Percentiles rank a stretch among this genome's conserved stretches.
These are phyloP conservation scores for Cynara cardunculus DNA, from an alignment of 129 eudicot species.

Conservation along the genomic window DNA sequence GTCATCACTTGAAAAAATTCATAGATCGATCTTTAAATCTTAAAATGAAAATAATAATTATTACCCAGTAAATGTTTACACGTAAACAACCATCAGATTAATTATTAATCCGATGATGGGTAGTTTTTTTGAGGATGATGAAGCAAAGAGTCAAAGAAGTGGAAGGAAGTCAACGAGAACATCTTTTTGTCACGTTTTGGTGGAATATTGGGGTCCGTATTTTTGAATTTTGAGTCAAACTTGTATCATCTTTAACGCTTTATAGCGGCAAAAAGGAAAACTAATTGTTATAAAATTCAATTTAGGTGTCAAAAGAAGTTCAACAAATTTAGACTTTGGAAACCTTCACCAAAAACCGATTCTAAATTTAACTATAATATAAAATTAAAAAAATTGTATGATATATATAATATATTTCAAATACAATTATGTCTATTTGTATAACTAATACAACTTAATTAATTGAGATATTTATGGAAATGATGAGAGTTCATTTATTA, in stretches of 20 bases:
- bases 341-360: background rate
- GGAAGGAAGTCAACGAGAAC: background rate
- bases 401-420: too few species aligned
- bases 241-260: background rate
- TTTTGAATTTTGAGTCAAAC: background rate
- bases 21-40: too few species aligned
- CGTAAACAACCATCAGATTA: too few species aligned
- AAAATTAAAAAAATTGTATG: background rate
- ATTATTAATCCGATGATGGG: background rate
- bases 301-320: background rate
- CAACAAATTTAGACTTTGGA: background rate
- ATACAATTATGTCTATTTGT: too few species aligned
- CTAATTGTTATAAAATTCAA: background rate
- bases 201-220: background rate
- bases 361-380: background rate
- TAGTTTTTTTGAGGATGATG: background rate
- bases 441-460: too few species aligned
- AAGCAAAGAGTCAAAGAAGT: background rate
- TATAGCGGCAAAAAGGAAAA: background rate
- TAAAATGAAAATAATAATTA: too few species aligned
- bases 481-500: too few species aligned
- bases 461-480: too few species aligned
- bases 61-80: too few species aligned
- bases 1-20: too few species aligned
- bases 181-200: too few species aligned